Base-by-base conservation (phyloP, 768 basidiomycete genomes). In the Austroboletus festivus region DNA sequence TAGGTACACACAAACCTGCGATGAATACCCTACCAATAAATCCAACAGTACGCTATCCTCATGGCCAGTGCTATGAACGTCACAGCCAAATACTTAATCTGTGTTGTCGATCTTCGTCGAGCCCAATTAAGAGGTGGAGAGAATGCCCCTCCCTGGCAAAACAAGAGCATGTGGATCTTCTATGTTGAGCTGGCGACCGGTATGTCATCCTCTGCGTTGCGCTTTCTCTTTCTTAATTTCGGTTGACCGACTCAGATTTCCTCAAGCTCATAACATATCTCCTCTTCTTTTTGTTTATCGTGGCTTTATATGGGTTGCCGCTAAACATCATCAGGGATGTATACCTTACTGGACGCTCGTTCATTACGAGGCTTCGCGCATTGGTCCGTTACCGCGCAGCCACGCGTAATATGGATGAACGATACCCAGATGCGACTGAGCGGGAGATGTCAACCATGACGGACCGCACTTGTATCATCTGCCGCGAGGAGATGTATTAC, bases 301-400 rank as follows among this genome's bases (percentile, higher is more conserved):
- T 97, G 59, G 86, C 91, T 2, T 87, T 89, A 72, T 94, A 96
- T 60, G 94, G 94, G 18, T 76, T 99, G 31, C 96, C 96, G 2
- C 75, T 99, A 47, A 97, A 99, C 72, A 94, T 98, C 55, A 80
- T 98, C 53, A 87, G 96, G 42, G 95, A 98, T 71, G 92, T 99
- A 39, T 98, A 95, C 71, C 81, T 96, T 60, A 96, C 96, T 1
- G 85, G 91, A 5, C 82, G 93, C 18, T 95, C 95, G 2, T 97
- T 99, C 74, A 73, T 93, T 57, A 81, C 85, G 2, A 83, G 93
- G 35, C 78, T 92, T 39, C 83, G 89, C 26, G 94, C 94, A 28
- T 81, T 98, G 48, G 79, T 91, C 46, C 86, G 93, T 38, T 99
- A 97, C 68, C 88, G 91, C 56, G 85, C 86, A 13, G 95, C 96